These are phyloP conservation scores for Porodaedalea pini DNA, from an alignment of 1,284 basidiomycete genomes.

Conservation along the genomic window DNA sequence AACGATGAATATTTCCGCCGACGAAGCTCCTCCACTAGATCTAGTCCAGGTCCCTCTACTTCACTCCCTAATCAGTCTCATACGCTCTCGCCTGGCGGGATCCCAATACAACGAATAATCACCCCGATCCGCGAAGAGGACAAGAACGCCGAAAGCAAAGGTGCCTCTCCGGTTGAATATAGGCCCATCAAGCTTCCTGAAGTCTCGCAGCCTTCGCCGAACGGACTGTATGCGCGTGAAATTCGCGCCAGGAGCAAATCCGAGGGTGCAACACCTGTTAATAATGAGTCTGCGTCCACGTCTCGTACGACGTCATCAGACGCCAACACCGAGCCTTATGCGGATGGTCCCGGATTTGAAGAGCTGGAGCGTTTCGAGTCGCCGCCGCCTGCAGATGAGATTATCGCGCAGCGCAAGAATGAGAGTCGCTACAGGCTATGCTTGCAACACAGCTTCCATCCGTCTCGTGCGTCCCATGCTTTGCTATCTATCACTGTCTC, in stretches of 20 bases:
- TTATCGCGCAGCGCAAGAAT: conserved; percentile 43
- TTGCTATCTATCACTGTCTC: not conserved
- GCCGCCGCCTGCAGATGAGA: conserved; percentile 44
- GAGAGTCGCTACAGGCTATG: conserved; percentile 61
- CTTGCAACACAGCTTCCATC: conserved; percentile 64
- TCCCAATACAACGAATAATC: conserved; percentile 23
- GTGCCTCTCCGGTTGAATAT: conserved; percentile 13
- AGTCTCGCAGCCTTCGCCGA: not conserved
- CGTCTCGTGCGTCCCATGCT: conserved; percentile 47
- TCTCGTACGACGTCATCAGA: conserved; percentile 20
- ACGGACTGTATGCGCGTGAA: not conserved
- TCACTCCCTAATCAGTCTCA: not conserved
- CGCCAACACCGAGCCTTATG: conserved; percentile 27
- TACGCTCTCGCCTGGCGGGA: conserved; percentile 7
- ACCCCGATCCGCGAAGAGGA: conserved; percentile 20
- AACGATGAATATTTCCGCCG: not conserved
- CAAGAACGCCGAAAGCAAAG: conserved; percentile 5
- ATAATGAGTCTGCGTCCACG: conserved; percentile 15
- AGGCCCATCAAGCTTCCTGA: conserved; percentile 11
- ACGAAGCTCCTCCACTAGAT: conserved; percentile 4
- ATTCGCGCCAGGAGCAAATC: conserved; percentile 10
- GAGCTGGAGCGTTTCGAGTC: conserved; percentile 36
- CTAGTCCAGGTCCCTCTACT: conserved; percentile 5
- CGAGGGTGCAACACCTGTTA: conserved; percentile 7
- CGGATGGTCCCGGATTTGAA: conserved; percentile 15